Percentiles rank a stretch among this genome's conserved stretches.
These are phyloP conservation scores for Penicillium maclennaniae DNA, from an alignment of 495 filamentous ascomycete genomes.

Conservation along the genomic window DNA sequence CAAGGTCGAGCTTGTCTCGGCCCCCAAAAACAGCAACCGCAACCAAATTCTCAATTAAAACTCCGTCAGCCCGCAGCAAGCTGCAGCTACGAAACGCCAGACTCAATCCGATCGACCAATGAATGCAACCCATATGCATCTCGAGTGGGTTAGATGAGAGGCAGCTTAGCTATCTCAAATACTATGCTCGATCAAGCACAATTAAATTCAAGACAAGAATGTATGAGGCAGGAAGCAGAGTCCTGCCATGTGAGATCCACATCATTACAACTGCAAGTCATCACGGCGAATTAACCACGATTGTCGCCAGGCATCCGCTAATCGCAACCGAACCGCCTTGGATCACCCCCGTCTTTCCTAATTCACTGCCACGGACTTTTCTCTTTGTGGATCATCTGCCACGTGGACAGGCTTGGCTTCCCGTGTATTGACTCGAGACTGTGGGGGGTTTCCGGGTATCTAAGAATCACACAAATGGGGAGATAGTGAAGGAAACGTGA, in stretches of 20 bases:
- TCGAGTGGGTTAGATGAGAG: not conserved
- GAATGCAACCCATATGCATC: not conserved
- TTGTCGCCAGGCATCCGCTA: constrained; percentile 5
- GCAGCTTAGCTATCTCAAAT: not conserved
- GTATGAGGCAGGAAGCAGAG: no score
- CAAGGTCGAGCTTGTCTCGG: not conserved
- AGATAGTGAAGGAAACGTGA: no score
- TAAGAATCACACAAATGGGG: no score
- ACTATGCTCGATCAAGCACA: not conserved
- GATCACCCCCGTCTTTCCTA: not conserved
- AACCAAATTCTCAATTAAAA: not conserved
- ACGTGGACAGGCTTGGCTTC: constrained; percentile 12
- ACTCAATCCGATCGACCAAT: constrained; percentile 3
- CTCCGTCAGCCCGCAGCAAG: not conserved
- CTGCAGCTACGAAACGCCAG: constrained; percentile 14
- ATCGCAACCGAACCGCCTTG: not conserved
- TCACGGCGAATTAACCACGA: constrained; percentile 1
- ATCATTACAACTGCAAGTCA: constrained; percentile 5
- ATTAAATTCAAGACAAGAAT: not conserved
- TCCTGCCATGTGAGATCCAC: not conserved
- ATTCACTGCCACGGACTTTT: not conserved
- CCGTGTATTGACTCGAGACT: not conserved
- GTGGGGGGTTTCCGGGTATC: not conserved
- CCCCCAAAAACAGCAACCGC: constrained; percentile 1
- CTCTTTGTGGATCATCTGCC: constrained; percentile 13